Evolutionary conservation across 306 rosid species (phyloP).

Genomic region (Chamaecrista fasciculata): DNA sequence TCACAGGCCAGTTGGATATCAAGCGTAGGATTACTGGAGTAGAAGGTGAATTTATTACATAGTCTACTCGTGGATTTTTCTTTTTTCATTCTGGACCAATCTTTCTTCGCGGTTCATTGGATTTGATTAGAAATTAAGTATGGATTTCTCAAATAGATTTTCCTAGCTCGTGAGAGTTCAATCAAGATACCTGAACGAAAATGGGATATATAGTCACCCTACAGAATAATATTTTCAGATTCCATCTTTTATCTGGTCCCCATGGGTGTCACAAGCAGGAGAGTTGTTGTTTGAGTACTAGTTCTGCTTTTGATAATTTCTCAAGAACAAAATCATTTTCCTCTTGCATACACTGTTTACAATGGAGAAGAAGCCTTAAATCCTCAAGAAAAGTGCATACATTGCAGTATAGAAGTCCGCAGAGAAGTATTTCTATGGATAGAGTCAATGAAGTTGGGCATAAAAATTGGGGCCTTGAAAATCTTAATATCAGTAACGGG

Average conservation of each 20-base stretch:
- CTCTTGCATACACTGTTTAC: constrained; percentile 26
- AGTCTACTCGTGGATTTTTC: not conserved
- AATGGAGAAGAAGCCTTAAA: constrained; percentile 38
- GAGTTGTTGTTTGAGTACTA: constrained; percentile 30
- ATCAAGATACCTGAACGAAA: constrained; percentile 26
- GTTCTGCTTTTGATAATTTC: constrained; percentile 31
- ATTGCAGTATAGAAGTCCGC: constrained; percentile 41
- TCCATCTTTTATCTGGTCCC: constrained; percentile 37
- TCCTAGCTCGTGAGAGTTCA: constrained; percentile 13
- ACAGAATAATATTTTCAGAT: constrained; percentile 40
- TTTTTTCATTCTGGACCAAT: not conserved
- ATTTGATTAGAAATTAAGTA: not conserved
- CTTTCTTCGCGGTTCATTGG: not conserved
- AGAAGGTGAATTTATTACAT: constrained; percentile 5
- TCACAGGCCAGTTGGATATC: constrained; percentile 20
- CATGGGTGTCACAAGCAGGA: constrained; percentile 40
- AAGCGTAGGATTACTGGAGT: constrained; percentile 23
- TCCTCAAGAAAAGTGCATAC: constrained; percentile 13
- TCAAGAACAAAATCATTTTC: constrained; percentile 31
- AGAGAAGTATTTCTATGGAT: constrained; percentile 47
- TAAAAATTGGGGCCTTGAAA: constrained; percentile 37
- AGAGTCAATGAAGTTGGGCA: constrained; percentile 48
- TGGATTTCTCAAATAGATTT: constrained; percentile 4
- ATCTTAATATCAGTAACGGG: constrained; percentile 23
- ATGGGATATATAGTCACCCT: constrained; percentile 52